Percentiles rank a stretch among this genome's conserved stretches.
Evolutionary conservation across 768 basidiomycete genomes (phyloP).

Genomic region (Asterophora parasitica): DNA sequence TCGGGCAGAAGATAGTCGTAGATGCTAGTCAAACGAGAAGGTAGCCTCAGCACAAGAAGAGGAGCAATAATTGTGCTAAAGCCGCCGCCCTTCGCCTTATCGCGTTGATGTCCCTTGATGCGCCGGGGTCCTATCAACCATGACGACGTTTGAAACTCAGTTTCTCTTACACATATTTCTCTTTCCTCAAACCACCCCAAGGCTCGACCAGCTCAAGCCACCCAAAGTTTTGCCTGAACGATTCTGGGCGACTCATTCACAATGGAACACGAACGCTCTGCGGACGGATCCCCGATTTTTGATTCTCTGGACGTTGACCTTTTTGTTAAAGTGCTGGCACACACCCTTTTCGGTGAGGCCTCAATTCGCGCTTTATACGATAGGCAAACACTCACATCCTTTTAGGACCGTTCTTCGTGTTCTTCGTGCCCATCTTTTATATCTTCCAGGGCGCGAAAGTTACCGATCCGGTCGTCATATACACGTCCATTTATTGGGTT

Average conservation of each 20-base stretch:
- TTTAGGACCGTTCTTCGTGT: slow-evolving; percentile 79
- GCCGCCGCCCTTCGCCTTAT: no score
- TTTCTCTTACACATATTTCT: neutral
- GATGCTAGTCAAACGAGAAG: no score
- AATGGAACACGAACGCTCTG: slow-evolving; percentile 14
- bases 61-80: no score
- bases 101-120: no score
- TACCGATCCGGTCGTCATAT: slow-evolving; percentile 47
- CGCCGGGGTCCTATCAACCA: no score
- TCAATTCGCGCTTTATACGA: neutral
- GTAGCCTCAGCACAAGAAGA: no score
- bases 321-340: slow-evolving; percentile 69
- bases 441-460: slow-evolving; percentile 60
- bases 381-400: slow-evolving; percentile 7
- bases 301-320: slow-evolving; percentile 76
- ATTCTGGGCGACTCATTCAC: slow-evolving; percentile 4
- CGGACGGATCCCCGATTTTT: slow-evolving; percentile 49
- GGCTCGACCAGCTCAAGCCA: no score
- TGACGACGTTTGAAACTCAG: no score
- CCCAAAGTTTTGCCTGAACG: slow-evolving; percentile 21
- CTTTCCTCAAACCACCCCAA: no score
- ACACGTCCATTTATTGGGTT: slow-evolving; percentile 52
- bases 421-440: slow-evolving; percentile 75
- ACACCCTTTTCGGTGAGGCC: slow-evolving; percentile 74
- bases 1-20: neutral